Evolutionary conservation across 2,329 filamentous ascomycete species (phyloP).

Genomic region (Coniochaeta ligniaria): DNA sequence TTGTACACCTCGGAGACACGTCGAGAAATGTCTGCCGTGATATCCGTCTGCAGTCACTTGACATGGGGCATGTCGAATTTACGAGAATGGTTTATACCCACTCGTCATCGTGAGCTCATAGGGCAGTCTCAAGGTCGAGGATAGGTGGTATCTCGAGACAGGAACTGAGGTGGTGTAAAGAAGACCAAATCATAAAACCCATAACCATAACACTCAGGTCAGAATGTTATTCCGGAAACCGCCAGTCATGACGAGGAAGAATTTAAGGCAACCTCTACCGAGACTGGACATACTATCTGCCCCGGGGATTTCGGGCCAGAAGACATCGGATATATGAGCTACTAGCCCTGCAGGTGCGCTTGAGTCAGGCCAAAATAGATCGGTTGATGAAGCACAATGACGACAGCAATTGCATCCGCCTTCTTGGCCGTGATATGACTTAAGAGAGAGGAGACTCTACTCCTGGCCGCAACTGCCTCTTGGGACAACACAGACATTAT

Average conservation of each 20-base stretch:
- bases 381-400: background rate
- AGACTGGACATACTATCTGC: background rate
- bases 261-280: background rate
- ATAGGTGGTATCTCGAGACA: background rate
- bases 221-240: background rate
- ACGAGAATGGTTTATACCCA: background rate
- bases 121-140: background rate
- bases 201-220: background rate
- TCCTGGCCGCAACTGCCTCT: no score
- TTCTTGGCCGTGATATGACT: no score
- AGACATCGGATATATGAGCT: background rate
- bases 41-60: background rate
- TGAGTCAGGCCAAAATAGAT: background rate
- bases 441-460: no score
- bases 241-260: background rate
- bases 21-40: background rate
- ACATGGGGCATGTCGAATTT: background rate
- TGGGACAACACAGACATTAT: no score
- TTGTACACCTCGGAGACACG: background rate
- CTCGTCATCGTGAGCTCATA: background rate
- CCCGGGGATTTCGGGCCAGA: background rate
- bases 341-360: background rate
- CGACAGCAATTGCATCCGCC: background rate
- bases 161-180: no score
- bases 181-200: background rate